Evolutionary conservation across 257 asterid genomes (phyloP).

Genomic region (Solanum pinnatisectum): DNA sequence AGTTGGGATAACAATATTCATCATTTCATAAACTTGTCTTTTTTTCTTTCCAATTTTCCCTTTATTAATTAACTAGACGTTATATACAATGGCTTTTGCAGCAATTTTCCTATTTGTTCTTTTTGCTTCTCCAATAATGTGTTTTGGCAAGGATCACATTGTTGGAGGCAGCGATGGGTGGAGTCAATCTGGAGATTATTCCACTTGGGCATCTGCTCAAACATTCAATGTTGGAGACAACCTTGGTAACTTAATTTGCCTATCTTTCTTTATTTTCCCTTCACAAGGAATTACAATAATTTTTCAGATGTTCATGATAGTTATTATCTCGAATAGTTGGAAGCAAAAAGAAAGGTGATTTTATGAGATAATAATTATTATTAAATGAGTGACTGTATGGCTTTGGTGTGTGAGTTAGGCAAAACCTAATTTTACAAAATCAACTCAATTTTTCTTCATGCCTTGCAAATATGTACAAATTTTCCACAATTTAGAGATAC

Average conservation of each 20-base stretch:
- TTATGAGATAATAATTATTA: no score
- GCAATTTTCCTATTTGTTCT: conserved; percentile 6
- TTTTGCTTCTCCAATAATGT: conserved; percentile 28
- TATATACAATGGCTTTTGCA: conserved; percentile 16
- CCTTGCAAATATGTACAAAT: not conserved
- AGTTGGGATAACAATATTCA: not conserved
- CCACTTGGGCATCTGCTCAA: conserved; percentile 30
- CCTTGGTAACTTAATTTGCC: conserved; percentile 28
- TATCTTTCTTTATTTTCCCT: not conserved
- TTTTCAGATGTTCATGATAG: not conserved
- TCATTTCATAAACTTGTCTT: not conserved
- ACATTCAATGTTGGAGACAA: conserved; percentile 37
- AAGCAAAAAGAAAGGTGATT: not conserved
- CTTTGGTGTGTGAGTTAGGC: not conserved
- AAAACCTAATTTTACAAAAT: not conserved
- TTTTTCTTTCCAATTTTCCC: not conserved
- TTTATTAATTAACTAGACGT: not conserved
- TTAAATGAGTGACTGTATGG: not conserved
- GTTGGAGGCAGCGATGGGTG: conserved; percentile 50
- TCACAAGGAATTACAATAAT: not conserved
- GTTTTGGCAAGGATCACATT: conserved; percentile 23
- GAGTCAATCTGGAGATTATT: conserved; percentile 21
- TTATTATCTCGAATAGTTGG: not conserved
- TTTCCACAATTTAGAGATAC: no score
- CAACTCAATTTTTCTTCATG: not conserved